phyloP scores from a whole-genome alignment of 2,329 filamentous ascomycete genomes.

The Anisogramma anomala region DNA sequence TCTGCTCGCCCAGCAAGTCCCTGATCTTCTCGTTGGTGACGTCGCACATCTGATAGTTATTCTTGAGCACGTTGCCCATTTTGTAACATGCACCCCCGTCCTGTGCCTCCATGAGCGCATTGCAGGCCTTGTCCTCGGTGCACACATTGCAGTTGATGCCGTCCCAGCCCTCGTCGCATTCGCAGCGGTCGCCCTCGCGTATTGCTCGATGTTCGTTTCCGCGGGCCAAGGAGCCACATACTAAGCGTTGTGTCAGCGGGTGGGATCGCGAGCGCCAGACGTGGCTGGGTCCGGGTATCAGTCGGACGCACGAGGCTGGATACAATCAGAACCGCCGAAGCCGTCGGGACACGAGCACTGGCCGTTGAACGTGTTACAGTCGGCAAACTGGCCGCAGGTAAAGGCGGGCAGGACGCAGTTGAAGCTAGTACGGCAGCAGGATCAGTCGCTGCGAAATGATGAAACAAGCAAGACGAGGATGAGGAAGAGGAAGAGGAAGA shows the following conservation, averaged over 20 bases:
- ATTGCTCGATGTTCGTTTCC: slow-evolving; percentile 62
- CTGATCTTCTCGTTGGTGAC: slow-evolving; percentile 94
- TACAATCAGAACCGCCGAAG: slow-evolving; percentile 89
- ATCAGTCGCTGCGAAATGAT: slow-evolving; percentile 14
- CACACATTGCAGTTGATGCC: slow-evolving; percentile 99
- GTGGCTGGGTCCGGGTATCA: background rate
- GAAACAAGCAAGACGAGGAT: background rate
- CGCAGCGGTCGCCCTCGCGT: slow-evolving; percentile 58
- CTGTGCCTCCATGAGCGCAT: slow-evolving; percentile 73
- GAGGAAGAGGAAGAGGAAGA: slow-evolving; percentile 4
- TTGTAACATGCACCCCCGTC: slow-evolving; percentile 85
- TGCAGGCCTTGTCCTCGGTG: slow-evolving; percentile 68
- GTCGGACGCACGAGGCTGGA: slow-evolving; percentile 53
- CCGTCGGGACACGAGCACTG: slow-evolving; percentile 87
- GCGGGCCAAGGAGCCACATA: slow-evolving; percentile 79
- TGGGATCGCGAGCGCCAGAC: background rate
- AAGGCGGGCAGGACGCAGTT: slow-evolving; percentile 95
- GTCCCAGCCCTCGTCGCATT: slow-evolving; percentile 86
- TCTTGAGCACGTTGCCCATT: slow-evolving; percentile 77
- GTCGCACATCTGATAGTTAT: slow-evolving; percentile 96
- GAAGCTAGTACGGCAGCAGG: slow-evolving; percentile 49
- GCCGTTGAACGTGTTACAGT: slow-evolving; percentile 80
- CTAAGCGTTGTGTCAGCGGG: slow-evolving; percentile 24
- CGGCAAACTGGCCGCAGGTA: slow-evolving; percentile 78
- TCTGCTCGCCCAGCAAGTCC: slow-evolving; percentile 69